Conservation (phyloP, 2,329 filamentous ascomycete genomes). For the Xylariaceae sp. region DNA sequence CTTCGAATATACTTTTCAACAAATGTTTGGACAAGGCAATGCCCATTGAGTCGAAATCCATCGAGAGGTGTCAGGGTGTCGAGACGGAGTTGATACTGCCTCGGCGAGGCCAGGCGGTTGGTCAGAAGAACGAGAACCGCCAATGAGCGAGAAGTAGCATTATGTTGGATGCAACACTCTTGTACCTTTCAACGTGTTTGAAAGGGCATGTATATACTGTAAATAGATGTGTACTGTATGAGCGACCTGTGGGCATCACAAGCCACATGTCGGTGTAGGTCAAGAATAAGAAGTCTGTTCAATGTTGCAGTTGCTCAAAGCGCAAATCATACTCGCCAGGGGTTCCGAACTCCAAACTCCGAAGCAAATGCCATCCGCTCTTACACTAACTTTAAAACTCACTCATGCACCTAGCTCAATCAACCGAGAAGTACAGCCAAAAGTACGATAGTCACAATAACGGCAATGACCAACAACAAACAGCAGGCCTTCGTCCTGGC, state of each 20-base stretch:
- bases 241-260: no score
- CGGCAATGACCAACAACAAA: slow-evolving; percentile 78
- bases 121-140: background rate
- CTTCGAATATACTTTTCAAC: slow-evolving; percentile 22
- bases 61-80: slow-evolving; percentile 20
- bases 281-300: no score
- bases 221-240: no score
- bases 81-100: slow-evolving; percentile 21
- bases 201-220: no score
- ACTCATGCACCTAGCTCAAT: slow-evolving; percentile 16
- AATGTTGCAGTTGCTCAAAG: no score
- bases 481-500: slow-evolving; percentile 94
- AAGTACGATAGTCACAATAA: slow-evolving; percentile 87
- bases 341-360: no score
- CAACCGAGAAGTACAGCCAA: slow-evolving; percentile 79
- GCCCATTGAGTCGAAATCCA: slow-evolving; percentile 20
- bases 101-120: slow-evolving; percentile 2
- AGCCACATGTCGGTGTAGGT: no score
- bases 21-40: slow-evolving; percentile 22
- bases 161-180: no score
- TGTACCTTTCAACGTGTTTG: no score
- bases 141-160: no score
- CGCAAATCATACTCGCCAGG: no score
- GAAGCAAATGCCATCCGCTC: background rate
- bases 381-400: background rate